Evolutionary conservation across 176 grass and related monocot species (phyloP), one percentile per base, ranked within the genome.

Genomic region (Tillandsia fasciculata): DNA sequence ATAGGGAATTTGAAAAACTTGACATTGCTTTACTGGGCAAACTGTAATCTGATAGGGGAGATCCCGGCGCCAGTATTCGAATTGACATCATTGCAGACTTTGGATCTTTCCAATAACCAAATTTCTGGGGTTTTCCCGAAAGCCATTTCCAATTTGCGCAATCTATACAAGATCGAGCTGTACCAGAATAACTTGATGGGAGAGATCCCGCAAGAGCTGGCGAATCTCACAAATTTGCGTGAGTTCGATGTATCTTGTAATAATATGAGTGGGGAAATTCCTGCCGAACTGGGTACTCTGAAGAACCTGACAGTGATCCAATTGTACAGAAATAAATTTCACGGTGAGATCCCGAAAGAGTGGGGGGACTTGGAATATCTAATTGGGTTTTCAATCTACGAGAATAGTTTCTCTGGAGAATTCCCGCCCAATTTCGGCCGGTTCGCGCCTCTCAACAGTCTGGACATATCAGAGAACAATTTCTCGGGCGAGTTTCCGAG

Each of bases 401-500:
- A 76, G 78, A 96, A 96, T 64, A 73, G 51, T 11, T 88, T 96
- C 77, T 78, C 78, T 12, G 92, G 92, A 51, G 63, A 72, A 68
- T 74, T 96, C 70, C 92, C 86, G 23, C 47, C 64, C 24, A 84
- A 89, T 72, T 82, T 96, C 15, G 92, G 92, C 48, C 86, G 74
- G 64, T 91, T 81, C 63, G 75, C 92, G 27, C 76, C 81, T 49
- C 88, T 91, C 12, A 77, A 68, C 15, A 84, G 61, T 75, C 53
- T 96, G 2, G 92, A 96, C 78, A 91, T 96, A 59, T 96, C 92
- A 8, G 86, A 86, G 79, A 96, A 96, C 71, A 63, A 17, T 20
- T 86, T 96, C 76, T 67, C 76, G 1, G 88, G 92, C 8, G 51
- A 69, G 5, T 89, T 96, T 66, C 92, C 92, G 13, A 82, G 74